Evolutionary conservation across 2,329 filamentous ascomycete species (phyloP), one percentile per base, ranked within the genome.

Genomic region (Xylaria sp.): DNA sequence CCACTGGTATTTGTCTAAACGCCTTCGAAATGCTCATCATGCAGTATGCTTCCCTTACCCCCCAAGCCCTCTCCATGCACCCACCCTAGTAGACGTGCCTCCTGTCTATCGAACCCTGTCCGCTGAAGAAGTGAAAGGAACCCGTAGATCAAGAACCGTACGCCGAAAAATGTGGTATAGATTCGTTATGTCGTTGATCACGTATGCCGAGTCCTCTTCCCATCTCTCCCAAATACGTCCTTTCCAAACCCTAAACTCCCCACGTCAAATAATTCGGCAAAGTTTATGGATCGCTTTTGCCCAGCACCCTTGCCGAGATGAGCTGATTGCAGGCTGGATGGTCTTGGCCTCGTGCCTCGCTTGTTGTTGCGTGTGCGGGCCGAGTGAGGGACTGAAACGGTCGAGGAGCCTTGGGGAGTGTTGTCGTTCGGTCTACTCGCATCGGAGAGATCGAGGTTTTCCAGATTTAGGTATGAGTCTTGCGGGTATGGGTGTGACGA

Each of bases 201-300:
- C 46, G 69, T 67, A 54, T 84, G 81, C 47, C 82, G 75, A 48
- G 72, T 76, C 52, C 82, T 73, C 68, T 85, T 85, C 13, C 70
- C 69, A 39, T 69, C 68, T 18, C 72, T 74, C 13, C 78, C 76
- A 59, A 81, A 80, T 29, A 77, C 69, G 56, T 90, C 87, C 66
- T 87, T 88, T 40, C 82, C 82, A 54, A 82, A 78, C 26, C 80
- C 80, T 46, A 89, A 70, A 59, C 83, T 85, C 48, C 84, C 83
- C 7, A 89, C 75, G 65, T 91, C 88, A 67, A 92, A 92, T 49
- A 91, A 86, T 65, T 92, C 89, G 20, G 85, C 83, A 64, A 90
- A 82, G 63, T 89, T 88, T 62, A 90, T 80, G 64, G 88, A 83
- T 39, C 89, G 81, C 71, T 93, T 93, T 62, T 85, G 80, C 1